A percentile compares a stretch with the other conserved stretches of the same genome.
Conservation (phyloP, 345 rosid genomes). For the Sonneratia alba region DNA sequence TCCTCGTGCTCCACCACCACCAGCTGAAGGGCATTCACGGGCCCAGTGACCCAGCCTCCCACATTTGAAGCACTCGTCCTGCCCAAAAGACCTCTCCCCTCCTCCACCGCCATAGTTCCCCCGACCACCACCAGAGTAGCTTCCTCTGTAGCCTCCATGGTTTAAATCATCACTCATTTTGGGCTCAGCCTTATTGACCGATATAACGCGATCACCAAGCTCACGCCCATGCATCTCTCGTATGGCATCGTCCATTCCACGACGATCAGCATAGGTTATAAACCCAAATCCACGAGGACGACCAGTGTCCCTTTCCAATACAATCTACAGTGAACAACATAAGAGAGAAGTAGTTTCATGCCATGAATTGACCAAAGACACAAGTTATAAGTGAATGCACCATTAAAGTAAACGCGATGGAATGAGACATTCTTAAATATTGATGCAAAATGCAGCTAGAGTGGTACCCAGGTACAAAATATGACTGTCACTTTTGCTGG, state of each 20-base stretch:
- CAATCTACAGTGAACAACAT: slow-evolving; percentile 49
- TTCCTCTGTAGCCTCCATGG: slow-evolving; percentile 66
- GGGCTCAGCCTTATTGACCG: slow-evolving; percentile 98
- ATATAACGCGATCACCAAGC: slow-evolving; percentile 74
- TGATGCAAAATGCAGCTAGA: too few species aligned
- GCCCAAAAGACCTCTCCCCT: slow-evolving; percentile 64
- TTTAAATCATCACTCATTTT: slow-evolving; percentile 71
- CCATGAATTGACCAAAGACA: not conserved
- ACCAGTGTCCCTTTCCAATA: slow-evolving; percentile 92
- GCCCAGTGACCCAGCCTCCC: slow-evolving; percentile 98
- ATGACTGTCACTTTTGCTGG: too few species aligned
- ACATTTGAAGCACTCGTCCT: slow-evolving; percentile 95
- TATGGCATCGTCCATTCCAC: slow-evolving; percentile 94
- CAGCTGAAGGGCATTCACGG: slow-evolving; percentile 85
- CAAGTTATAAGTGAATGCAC: not conserved
- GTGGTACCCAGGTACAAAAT: too few species aligned
- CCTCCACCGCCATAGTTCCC: slow-evolving; percentile 42
- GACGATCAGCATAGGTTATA: slow-evolving; percentile 81
- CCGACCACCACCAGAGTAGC: slow-evolving; percentile 62
- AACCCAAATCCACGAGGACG: slow-evolving; percentile 98
- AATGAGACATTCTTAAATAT: not conserved
- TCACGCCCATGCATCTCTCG: slow-evolving; percentile 95
- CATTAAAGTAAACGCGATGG: not conserved
- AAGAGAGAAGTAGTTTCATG: not conserved
- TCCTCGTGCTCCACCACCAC: slow-evolving; percentile 72